These are phyloP conservation scores for Zopfia rhizophila DNA, from an alignment of 2,329 filamentous ascomycete genomes.

Conservation along the genomic window DNA sequence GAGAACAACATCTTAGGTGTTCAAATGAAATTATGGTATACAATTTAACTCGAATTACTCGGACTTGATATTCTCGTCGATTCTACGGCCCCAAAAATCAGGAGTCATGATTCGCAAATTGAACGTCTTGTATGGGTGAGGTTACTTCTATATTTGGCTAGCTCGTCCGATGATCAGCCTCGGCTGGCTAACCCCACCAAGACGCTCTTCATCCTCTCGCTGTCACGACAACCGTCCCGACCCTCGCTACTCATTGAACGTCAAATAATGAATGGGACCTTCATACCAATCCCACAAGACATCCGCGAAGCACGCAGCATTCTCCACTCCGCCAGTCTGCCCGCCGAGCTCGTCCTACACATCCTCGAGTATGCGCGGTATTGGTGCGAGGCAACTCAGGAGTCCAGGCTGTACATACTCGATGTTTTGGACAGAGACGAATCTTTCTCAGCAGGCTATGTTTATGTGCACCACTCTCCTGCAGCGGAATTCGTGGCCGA, in stretches of 20 bases:
- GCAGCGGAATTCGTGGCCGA: not conserved
- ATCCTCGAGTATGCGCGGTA: constrained; percentile 29
- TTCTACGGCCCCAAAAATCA: too few species aligned
- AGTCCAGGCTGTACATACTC: constrained; percentile 3
- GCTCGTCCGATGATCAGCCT: too few species aligned
- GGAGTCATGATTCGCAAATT: too few species aligned
- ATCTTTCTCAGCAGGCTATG: constrained; percentile 19
- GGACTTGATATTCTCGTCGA: too few species aligned
- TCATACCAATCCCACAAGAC: constrained; percentile 7
- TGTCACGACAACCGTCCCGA: too few species aligned
- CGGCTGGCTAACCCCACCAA: too few species aligned
- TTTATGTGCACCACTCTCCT: constrained; percentile 10
- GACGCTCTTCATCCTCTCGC: too few species aligned
- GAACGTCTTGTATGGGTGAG: too few species aligned
- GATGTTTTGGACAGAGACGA: constrained; percentile 16
- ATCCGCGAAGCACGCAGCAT: constrained; percentile 11
- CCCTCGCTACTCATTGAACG: too few species aligned
- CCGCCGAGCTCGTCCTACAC: constrained; percentile 25
- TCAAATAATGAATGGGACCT: too few species aligned
- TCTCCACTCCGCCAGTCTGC: constrained; percentile 19
- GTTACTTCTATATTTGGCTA: too few species aligned
- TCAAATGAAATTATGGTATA: constrained; percentile 1
- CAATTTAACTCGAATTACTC: not conserved
- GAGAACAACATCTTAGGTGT: constrained; percentile 29
- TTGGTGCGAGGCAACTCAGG: constrained; percentile 14